phyloP scores from a whole-genome alignment of 352 stramenopile genomes.

The Aphanomyces astaci region DNA sequence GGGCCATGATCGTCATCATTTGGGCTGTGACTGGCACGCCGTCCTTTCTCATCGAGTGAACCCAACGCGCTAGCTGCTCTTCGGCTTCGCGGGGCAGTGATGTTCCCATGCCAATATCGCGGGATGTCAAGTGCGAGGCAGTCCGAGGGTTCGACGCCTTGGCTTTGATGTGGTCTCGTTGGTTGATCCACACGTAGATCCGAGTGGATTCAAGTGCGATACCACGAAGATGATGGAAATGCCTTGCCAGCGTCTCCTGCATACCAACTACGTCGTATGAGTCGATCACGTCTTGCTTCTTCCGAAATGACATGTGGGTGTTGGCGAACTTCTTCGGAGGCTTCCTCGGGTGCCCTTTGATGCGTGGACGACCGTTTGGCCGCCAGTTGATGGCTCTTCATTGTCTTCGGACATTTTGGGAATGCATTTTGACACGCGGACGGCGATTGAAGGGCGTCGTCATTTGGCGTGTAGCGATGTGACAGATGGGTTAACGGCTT shows the following conservation, averaged over 20 bases:
- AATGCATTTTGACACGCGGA: too few relatives aligned
- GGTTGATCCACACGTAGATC: slow-evolving; percentile 10
- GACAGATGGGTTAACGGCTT: too few relatives aligned
- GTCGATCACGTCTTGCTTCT: neutral
- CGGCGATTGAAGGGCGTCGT: too few relatives aligned
- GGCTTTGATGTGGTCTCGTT: neutral
- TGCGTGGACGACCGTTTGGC: neutral
- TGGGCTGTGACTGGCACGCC: neutral
- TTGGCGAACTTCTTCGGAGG: neutral
- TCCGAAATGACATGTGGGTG: neutral
- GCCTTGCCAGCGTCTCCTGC: neutral
- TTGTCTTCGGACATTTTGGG: too few relatives aligned
- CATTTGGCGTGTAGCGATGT: too few relatives aligned
- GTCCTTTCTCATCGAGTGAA: neutral
- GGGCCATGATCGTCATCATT: neutral
- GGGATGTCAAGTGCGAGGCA: neutral
- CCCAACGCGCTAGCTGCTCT: neutral
- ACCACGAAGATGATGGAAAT: neutral
- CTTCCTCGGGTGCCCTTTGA: neutral
- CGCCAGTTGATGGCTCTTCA: too few relatives aligned
- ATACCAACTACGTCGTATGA: neutral
- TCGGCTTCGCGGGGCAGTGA: neutral
- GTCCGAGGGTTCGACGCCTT: neutral
- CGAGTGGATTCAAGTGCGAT: neutral
- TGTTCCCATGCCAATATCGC: neutral